phyloP scores from a whole-genome alignment of 1,284 basidiomycete genomes.

The Melampsora americana region DNA sequence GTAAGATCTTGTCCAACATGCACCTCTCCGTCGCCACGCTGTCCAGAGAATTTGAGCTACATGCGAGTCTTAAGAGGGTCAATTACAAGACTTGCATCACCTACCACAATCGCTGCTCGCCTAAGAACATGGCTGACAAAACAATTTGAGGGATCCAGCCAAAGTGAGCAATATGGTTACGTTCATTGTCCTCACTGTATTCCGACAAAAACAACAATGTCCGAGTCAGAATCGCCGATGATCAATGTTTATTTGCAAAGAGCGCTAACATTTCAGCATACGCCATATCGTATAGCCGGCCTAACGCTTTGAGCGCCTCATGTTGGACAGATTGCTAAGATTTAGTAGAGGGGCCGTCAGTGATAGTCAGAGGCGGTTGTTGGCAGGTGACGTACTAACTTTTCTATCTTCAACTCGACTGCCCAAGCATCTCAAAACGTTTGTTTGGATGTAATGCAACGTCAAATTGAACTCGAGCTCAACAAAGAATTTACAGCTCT shows the following conservation, averaged over 20 bases:
- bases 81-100: conserved; percentile 49
- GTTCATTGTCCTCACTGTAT: conserved; percentile 73
- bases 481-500: conserved; percentile 75
- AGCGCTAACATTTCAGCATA: conserved; percentile 77
- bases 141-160: conserved; percentile 87
- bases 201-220: not conserved
- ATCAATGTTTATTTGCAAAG: not conserved
- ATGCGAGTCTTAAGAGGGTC: conserved; percentile 61
- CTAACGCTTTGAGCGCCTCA: conserved; percentile 74
- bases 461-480: conserved; percentile 86
- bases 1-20: conserved; percentile 72
- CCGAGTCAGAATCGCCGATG: not conserved
- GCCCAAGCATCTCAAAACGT: conserved; percentile 65
- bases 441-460: conserved; percentile 71
- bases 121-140: conserved; percentile 56
- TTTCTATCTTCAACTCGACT: conserved; percentile 81
- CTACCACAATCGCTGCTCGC: conserved; percentile 42
- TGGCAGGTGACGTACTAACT: conserved; percentile 56
- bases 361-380: not conserved
- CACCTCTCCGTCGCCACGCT: conserved; percentile 65
- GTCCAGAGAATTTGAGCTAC: conserved; percentile 45
- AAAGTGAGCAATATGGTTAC: conserved; percentile 72
- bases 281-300: conserved; percentile 74
- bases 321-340: conserved; percentile 68
- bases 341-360: conserved; percentile 15